Conservation (phyloP, 345 rosid species). For the Erodium maritimum region DNA sequence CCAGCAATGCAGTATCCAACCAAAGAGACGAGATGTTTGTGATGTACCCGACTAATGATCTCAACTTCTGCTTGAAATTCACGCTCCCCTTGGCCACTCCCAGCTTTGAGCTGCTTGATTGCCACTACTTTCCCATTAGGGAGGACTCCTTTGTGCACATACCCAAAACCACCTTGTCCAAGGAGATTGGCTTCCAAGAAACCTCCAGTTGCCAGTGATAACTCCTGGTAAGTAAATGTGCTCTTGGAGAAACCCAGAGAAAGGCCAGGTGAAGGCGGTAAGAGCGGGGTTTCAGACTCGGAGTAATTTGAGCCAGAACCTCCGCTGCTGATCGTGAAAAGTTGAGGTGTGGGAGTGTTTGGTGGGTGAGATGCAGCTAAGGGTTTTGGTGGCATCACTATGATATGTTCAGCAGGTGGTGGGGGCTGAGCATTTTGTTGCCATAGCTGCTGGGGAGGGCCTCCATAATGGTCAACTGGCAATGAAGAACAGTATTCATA, state of each 20-base stretch:
- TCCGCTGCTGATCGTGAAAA: slow-evolving; percentile 47
- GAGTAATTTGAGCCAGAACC: slow-evolving; percentile 54
- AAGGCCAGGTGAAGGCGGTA: slow-evolving; percentile 54
- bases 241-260: slow-evolving; percentile 55
- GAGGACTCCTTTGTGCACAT: slow-evolving; percentile 58
- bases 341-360: slow-evolving; percentile 4
- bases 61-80: slow-evolving; percentile 67
- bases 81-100: slow-evolving; percentile 54
- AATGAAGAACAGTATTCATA: slow-evolving; percentile 3
- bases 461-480: slow-evolving; percentile 43
- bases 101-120: slow-evolving; percentile 49
- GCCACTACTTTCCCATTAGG: slow-evolving; percentile 57
- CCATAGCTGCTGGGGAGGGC: slow-evolving; percentile 41
- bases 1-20: slow-evolving; percentile 59
- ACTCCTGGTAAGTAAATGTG: slow-evolving; percentile 47
- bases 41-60: slow-evolving; percentile 62
- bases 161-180: slow-evolving; percentile 65
- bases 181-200: slow-evolving; percentile 56
- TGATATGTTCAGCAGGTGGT: neutral
- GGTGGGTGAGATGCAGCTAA: neutral
- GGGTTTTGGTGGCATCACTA: slow-evolving; percentile 5
- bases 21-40: slow-evolving; percentile 53
- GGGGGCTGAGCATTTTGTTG: slow-evolving; percentile 48
- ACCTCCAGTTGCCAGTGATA: slow-evolving; percentile 46
- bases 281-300: slow-evolving; percentile 43